phyloP scores from a whole-genome alignment of 1,284 basidiomycete species.

The Sporisorium graminicola region DNA sequence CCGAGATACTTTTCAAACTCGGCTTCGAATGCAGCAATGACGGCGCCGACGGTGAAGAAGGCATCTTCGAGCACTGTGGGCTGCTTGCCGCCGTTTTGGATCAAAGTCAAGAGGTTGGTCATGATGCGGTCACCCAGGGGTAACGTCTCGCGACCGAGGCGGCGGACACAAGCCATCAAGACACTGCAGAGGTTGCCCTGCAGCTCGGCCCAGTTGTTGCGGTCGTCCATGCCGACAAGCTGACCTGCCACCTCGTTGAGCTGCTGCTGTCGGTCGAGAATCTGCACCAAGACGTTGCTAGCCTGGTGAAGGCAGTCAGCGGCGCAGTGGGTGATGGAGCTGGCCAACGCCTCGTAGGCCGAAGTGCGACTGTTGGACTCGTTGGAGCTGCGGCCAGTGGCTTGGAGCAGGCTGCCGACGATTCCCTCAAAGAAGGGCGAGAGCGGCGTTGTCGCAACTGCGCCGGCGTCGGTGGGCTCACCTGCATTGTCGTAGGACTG shows the following conservation, averaged over 20 bases:
- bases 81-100: slow-evolving; percentile 86
- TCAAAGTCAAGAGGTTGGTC: slow-evolving; percentile 88
- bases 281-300: slow-evolving; percentile 83
- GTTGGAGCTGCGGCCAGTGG: slow-evolving; percentile 78
- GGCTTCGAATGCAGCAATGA: slow-evolving; percentile 78
- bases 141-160: slow-evolving; percentile 84
- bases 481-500: slow-evolving; percentile 72
- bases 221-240: slow-evolving; percentile 93
- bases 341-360: slow-evolving; percentile 94
- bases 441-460: slow-evolving; percentile 74
- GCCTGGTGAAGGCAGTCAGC: slow-evolving; percentile 84
- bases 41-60: slow-evolving; percentile 92
- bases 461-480: slow-evolving; percentile 72
- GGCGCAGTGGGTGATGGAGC: slow-evolving; percentile 84
- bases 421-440: slow-evolving; percentile 88
- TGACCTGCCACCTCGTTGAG: slow-evolving; percentile 81
- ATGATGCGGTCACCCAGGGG: slow-evolving; percentile 94
- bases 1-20: slow-evolving; percentile 89
- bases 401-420: slow-evolving; percentile 58
- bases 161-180: slow-evolving; percentile 70
- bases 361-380: slow-evolving; percentile 94
- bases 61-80: slow-evolving; percentile 97
- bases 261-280: slow-evolving; percentile 89
- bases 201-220: slow-evolving; percentile 98
- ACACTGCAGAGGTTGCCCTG: slow-evolving; percentile 91